Evolutionary conservation across 495 filamentous ascomycete species (phyloP).

Genomic region (Aspergillus hancockii): DNA sequence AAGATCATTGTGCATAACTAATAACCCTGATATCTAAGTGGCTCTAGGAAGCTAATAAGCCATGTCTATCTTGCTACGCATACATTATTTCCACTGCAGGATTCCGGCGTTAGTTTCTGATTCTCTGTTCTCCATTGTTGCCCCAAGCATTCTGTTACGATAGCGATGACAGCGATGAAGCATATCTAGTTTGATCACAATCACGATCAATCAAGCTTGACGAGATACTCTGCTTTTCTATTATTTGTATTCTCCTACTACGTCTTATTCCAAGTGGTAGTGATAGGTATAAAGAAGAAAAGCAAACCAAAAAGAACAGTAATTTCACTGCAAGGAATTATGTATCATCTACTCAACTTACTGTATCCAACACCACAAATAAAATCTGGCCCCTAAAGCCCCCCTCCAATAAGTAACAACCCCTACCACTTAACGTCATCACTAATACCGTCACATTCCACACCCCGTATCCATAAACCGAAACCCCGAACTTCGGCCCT

Average conservation of each 20-base stretch:
- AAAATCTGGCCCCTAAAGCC: no score
- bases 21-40: neutral
- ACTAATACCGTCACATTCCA: no score
- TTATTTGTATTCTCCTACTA: neutral
- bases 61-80: neutral
- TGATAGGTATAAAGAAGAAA: neutral
- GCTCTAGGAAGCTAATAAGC: neutral
- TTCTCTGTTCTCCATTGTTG: neutral
- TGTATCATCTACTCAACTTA: no score
- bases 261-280: neutral
- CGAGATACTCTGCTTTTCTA: neutral
- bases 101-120: neutral
- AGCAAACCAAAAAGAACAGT: no score
- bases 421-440: no score
- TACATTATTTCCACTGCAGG: neutral
- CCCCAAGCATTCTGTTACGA: neutral
- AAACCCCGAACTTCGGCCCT: no score
- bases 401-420: no score
- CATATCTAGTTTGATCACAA: neutral
- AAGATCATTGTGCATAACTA: neutral
- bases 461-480: no score
- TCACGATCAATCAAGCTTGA: neutral
- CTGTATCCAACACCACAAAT: no score
- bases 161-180: neutral
- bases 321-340: no score